phyloP scores from a whole-genome alignment of 202 grass and related monocot genomes.

The Schoenoplectus triqueter region DNA sequence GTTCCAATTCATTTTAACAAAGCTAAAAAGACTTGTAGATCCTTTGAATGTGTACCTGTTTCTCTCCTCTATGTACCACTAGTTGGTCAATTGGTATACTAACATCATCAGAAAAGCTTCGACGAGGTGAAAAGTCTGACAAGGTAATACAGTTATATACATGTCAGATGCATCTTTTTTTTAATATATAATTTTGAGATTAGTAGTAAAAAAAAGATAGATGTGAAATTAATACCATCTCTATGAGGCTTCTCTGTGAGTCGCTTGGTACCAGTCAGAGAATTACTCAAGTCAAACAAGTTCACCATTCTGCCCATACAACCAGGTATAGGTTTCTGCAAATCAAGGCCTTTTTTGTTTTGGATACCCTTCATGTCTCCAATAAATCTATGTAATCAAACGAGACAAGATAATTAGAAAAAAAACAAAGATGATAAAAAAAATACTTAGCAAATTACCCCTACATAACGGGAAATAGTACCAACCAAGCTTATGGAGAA shows the following conservation, averaged over 20 bases:
- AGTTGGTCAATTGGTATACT: conserved; percentile 15
- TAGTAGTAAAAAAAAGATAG: conserved; percentile 18
- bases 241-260: conserved; percentile 76
- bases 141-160: not conserved
- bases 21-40: not conserved
- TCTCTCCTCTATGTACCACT: conserved; percentile 28
- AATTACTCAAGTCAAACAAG: conserved; percentile 78
- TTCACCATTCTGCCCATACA: conserved; percentile 75
- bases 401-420: no score
- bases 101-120: conserved; percentile 18
- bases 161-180: not conserved
- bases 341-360: conserved; percentile 66
- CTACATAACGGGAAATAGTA: not conserved
- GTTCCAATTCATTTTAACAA: not conserved
- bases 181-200: not conserved
- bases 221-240: conserved; percentile 55
- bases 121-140: conserved; percentile 11
- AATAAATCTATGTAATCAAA: conserved; percentile 29
- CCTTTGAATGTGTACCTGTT: conserved; percentile 23
- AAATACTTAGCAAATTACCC: not conserved
- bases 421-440: conserved; percentile 2
- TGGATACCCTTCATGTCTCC: conserved; percentile 57
- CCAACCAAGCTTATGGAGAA: conserved; percentile 24
- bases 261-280: conserved; percentile 57
- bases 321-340: conserved; percentile 61